Conservation (phyloP, 2,329 filamentous ascomycete genomes). For the Hypoxylon sp. region DNA sequence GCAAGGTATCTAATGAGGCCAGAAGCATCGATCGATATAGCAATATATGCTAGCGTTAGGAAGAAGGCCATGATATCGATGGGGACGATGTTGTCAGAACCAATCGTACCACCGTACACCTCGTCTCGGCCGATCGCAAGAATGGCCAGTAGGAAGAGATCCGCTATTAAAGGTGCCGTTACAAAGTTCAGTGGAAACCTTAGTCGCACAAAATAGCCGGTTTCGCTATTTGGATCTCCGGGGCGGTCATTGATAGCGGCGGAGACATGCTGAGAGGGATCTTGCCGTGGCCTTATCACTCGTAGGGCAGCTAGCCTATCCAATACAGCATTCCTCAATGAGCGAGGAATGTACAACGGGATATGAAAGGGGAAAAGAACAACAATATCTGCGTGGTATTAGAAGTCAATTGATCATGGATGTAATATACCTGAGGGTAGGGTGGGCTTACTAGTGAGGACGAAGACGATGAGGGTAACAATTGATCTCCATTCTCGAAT, state of each 20-base stretch:
- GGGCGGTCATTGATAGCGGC: slow-evolving; percentile 1
- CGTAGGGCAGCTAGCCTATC: slow-evolving; percentile 60
- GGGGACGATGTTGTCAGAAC: slow-evolving; percentile 74
- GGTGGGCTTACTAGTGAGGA: slow-evolving; percentile 73
- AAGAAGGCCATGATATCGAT: slow-evolving; percentile 83
- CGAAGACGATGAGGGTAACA: slow-evolving; percentile 76
- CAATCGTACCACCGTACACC: slow-evolving; percentile 76
- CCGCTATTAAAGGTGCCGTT: slow-evolving; percentile 77
- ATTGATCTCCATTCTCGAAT: slow-evolving; percentile 78
- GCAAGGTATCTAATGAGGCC: slow-evolving; percentile 78
- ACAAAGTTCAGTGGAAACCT: slow-evolving; percentile 77
- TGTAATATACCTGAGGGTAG: slow-evolving; percentile 7
- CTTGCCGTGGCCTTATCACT: slow-evolving; percentile 63
- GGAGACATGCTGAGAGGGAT: slow-evolving; percentile 42
- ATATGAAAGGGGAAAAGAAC: slow-evolving; percentile 78
- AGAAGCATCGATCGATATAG: slow-evolving; percentile 82
- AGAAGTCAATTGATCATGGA: slow-evolving; percentile 19
- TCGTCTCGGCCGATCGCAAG: slow-evolving; percentile 75
- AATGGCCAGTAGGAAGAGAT: slow-evolving; percentile 79
- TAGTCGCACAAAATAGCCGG: slow-evolving; percentile 62
- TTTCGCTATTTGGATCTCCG: slow-evolving; percentile 46
- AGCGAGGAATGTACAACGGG: slow-evolving; percentile 70
- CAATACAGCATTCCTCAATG: slow-evolving; percentile 60
- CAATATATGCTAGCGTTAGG: slow-evolving; percentile 79
- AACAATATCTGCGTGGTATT: slow-evolving; percentile 67